Conservation (phyloP, 306 rosid species). For the Amphicarpaea edgeworthii region DNA sequence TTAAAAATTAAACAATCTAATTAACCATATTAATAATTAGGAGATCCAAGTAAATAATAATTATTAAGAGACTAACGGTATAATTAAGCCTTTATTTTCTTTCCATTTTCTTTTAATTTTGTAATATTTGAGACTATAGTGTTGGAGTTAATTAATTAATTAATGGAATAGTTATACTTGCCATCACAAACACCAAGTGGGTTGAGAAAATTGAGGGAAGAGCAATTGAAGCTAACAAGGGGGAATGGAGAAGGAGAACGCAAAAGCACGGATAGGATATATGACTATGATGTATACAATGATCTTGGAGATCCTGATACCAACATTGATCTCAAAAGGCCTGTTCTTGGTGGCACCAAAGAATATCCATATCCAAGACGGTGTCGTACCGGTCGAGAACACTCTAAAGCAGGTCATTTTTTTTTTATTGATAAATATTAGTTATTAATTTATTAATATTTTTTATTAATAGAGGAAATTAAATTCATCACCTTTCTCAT, state of each 20-base stretch:
- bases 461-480: too few species aligned
- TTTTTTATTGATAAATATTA: too few species aligned
- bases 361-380: slow-evolving; percentile 72
- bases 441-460: too few species aligned
- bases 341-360: slow-evolving; percentile 67
- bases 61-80: too few species aligned
- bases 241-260: slow-evolving; percentile 76
- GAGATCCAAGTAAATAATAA: too few species aligned
- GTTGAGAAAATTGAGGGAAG: slow-evolving; percentile 57
- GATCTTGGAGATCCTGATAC: slow-evolving; percentile 74
- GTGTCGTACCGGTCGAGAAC: slow-evolving; percentile 50
- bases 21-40: too few species aligned
- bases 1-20: too few species aligned
- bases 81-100: too few species aligned
- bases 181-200: slow-evolving; percentile 77
- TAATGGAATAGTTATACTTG: slow-evolving; percentile 56
- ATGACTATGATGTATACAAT: slow-evolving; percentile 77
- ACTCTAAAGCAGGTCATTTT: slow-evolving; percentile 52
- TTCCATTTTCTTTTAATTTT: too few species aligned
- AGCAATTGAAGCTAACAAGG: slow-evolving; percentile 50
- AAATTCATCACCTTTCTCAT: too few species aligned
- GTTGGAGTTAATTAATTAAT: not conserved
- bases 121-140: too few species aligned
- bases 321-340: slow-evolving; percentile 48
- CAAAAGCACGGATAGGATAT: slow-evolving; percentile 60